Conservation (phyloP, 192 early-diverging fungal species). For the Podila epicladia region DNA sequence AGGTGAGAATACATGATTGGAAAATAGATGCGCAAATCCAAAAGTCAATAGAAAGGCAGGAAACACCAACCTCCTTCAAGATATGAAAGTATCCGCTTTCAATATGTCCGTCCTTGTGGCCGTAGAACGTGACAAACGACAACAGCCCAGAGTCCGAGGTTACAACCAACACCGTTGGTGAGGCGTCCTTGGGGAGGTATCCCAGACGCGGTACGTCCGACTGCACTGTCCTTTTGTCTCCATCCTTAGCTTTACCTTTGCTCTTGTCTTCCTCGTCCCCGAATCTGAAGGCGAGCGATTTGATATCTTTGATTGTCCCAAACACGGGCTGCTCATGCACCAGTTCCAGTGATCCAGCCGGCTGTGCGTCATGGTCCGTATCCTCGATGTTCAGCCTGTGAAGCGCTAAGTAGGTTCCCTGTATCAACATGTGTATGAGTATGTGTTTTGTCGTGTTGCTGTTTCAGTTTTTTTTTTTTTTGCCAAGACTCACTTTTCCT, state of each 20-base stretch:
- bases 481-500: slow-evolving; percentile 21
- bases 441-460: too few species aligned
- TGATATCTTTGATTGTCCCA: slow-evolving; percentile 56
- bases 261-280: slow-evolving; percentile 4
- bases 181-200: slow-evolving; percentile 22
- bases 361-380: slow-evolving; percentile 11
- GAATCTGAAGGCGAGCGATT: slow-evolving; percentile 13
- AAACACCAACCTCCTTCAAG: slow-evolving; percentile 21
- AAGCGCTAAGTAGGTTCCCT: slow-evolving; percentile 36
- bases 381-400: slow-evolving; percentile 16
- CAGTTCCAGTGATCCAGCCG: slow-evolving; percentile 22
- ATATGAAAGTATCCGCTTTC: slow-evolving; percentile 16
- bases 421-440: neutral
- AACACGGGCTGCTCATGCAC: slow-evolving; percentile 53
- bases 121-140: slow-evolving; percentile 68
- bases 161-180: slow-evolving; percentile 22
- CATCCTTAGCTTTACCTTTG: neutral
- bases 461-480: neutral
- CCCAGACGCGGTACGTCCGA: slow-evolving; percentile 18
- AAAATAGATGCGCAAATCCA: neutral
- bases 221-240: neutral
- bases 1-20: neutral
- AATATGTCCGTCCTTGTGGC: slow-evolving; percentile 77
- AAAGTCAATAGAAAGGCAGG: neutral
- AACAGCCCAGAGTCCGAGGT: slow-evolving; percentile 50